Conservation (phyloP, 78 protist genomes). For the Protostelium mycophagum region DNA sequence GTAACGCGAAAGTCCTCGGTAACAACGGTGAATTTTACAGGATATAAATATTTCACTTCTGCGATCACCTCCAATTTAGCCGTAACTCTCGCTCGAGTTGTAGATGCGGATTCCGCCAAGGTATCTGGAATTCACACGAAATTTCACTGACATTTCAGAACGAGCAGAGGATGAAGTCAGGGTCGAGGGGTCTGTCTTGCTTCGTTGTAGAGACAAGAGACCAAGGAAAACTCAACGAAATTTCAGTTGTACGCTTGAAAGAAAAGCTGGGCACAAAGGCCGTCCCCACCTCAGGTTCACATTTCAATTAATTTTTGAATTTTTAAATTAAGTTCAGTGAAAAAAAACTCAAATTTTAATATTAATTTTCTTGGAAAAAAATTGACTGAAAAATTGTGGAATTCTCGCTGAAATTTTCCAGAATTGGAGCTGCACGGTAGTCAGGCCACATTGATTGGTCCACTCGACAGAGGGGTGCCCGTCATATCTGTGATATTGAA, state of each 20-base stretch:
- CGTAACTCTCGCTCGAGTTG: slow-evolving; percentile 51
- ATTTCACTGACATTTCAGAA: too few species aligned
- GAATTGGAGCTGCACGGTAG: slow-evolving; percentile 54
- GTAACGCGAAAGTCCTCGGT: neutral
- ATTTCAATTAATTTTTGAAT: too few species aligned
- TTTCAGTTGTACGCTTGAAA: slow-evolving; percentile 50
- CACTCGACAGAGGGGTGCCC: slow-evolving; percentile 61
- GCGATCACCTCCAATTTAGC: slow-evolving; percentile 56
- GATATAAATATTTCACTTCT: slow-evolving; percentile 62
- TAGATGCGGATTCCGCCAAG: slow-evolving; percentile 4
- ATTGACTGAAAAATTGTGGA: too few species aligned
- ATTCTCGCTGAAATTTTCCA: too few species aligned
- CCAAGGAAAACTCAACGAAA: slow-evolving; percentile 24
- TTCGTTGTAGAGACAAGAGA: slow-evolving; percentile 25
- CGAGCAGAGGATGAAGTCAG: slow-evolving; percentile 10
- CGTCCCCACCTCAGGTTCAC: slow-evolving; percentile 74
- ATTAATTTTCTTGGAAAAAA: too few species aligned
- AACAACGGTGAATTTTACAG: slow-evolving; percentile 7
- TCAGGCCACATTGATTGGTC: slow-evolving; percentile 18
- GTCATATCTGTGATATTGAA: slow-evolving; percentile 50
- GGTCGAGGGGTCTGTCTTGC: slow-evolving; percentile 44
- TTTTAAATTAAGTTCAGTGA: too few species aligned
- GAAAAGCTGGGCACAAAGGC: slow-evolving; percentile 73
- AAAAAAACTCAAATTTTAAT: too few species aligned
- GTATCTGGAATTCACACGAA: too few species aligned